Conservation (phyloP, 2,329 filamentous ascomycete genomes). For the Magnaporthales sp. region DNA sequence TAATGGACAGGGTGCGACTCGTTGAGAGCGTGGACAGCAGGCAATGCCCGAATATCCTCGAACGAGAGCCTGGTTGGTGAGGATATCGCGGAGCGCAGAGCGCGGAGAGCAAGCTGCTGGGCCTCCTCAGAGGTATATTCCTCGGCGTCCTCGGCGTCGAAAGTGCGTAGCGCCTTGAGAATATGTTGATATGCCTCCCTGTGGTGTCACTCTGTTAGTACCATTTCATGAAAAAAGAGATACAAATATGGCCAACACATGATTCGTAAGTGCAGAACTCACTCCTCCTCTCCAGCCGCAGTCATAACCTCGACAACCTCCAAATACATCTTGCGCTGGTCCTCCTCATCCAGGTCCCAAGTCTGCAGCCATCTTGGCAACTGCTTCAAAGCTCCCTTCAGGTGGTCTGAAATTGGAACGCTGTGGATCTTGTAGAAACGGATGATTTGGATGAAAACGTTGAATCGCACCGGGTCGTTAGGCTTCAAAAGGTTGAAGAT, state of each 20-base stretch:
- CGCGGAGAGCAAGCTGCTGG: slow-evolving; percentile 49
- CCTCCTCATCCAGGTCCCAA: slow-evolving; percentile 77
- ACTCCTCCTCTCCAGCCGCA: slow-evolving; percentile 69
- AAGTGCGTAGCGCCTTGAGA: slow-evolving; percentile 52
- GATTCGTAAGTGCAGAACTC: slow-evolving; percentile 29
- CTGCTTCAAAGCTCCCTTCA: slow-evolving; percentile 76
- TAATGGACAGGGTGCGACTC: slow-evolving; percentile 79
- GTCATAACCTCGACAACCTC: slow-evolving; percentile 73
- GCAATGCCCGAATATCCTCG: slow-evolving; percentile 72
- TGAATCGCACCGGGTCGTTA: slow-evolving; percentile 71
- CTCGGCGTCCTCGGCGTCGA: slow-evolving; percentile 45
- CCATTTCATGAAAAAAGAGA: background rate
- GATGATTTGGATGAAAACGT: slow-evolving; percentile 84
- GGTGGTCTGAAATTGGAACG: slow-evolving; percentile 63
- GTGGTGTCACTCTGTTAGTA: slow-evolving; percentile 1
- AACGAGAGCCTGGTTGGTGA: slow-evolving; percentile 57
- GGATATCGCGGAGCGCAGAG: slow-evolving; percentile 43
- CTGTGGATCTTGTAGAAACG: slow-evolving; percentile 67
- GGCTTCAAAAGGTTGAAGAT: slow-evolving; percentile 89
- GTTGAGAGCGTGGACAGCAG: slow-evolving; percentile 77
- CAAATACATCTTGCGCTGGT: slow-evolving; percentile 76
- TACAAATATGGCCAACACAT: background rate
- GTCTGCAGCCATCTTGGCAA: slow-evolving; percentile 72
- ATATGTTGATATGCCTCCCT: slow-evolving; percentile 60
- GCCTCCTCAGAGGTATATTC: slow-evolving; percentile 51